Conservation (phyloP, 2,329 filamentous ascomycete genomes). For the Byssoonygena ceratinophila region DNA sequence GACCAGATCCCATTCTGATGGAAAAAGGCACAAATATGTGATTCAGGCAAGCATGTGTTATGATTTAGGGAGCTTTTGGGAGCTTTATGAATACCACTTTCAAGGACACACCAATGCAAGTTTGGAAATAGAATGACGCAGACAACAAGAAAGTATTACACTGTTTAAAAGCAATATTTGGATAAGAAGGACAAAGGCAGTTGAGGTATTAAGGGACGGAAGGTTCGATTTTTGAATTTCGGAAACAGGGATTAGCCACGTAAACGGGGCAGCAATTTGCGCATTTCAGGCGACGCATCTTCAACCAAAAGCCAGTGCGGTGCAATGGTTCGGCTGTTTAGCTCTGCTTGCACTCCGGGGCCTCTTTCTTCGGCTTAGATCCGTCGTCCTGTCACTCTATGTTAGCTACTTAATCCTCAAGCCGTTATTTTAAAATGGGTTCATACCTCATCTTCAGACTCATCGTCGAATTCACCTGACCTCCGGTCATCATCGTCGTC, state of each 20-base stretch:
- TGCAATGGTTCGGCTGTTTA: slow-evolving; percentile 38
- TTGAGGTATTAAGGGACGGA: neutral
- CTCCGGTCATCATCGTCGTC: slow-evolving; percentile 74
- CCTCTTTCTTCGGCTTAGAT: slow-evolving; percentile 85
- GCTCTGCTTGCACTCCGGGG: slow-evolving; percentile 93
- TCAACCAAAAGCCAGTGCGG: neutral
- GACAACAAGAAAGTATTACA: neutral
- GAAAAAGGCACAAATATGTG: neutral
- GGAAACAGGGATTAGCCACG: neutral
- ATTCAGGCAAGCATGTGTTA: neutral
- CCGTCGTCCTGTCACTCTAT: slow-evolving; percentile 59
- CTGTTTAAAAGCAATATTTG: slow-evolving; percentile 1
- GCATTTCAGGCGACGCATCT: neutral
- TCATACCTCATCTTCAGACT: slow-evolving; percentile 44
- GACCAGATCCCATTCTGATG: slow-evolving; percentile 1
- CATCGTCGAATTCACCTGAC: slow-evolving; percentile 51
- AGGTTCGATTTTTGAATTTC: neutral
- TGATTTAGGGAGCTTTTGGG: neutral
- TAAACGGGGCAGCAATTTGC: neutral
- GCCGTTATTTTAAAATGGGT: slow-evolving; percentile 4
- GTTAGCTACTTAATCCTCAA: slow-evolving; percentile 13
- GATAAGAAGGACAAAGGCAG: slow-evolving; percentile 2
- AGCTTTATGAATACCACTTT: neutral
- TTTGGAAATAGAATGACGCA: neutral
- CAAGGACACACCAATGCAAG: no score